Evolutionary conservation across 495 filamentous ascomycete species (phyloP).

Genomic region (Talaromyces adpressus): DNA sequence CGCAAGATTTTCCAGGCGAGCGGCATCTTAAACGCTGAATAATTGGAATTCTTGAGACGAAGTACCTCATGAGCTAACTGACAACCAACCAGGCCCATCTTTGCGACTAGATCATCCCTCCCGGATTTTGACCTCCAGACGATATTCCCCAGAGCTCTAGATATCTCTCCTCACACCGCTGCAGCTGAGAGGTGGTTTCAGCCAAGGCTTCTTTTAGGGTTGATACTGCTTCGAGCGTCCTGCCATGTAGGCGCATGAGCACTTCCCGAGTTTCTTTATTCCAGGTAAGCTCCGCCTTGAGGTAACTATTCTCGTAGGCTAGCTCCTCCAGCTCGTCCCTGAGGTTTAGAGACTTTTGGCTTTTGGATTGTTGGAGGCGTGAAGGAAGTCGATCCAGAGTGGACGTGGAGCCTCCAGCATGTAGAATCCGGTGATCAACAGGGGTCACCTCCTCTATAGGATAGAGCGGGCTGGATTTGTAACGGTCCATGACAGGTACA

Average conservation of each 20-base stretch:
- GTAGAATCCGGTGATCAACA: slow-evolving; percentile 10
- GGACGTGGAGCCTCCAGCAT: slow-evolving; percentile 8
- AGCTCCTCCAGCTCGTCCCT: slow-evolving; percentile 8
- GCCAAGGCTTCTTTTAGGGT: slow-evolving; percentile 11
- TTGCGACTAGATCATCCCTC: neutral
- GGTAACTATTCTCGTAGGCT: slow-evolving; percentile 14
- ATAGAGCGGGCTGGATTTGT: neutral
- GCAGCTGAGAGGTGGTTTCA: slow-evolving; percentile 4
- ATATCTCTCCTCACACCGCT: slow-evolving; percentile 12
- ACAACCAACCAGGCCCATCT: no score
- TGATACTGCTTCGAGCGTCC: slow-evolving; percentile 6
- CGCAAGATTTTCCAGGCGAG: no score
- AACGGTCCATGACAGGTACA: no score
- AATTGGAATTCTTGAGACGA: no score
- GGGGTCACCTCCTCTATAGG: slow-evolving; percentile 14
- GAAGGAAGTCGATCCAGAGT: slow-evolving; percentile 12
- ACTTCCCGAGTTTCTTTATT: slow-evolving; percentile 15
- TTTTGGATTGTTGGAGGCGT: slow-evolving; percentile 5
- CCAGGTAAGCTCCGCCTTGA: slow-evolving; percentile 14
- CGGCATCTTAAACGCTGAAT: no score
- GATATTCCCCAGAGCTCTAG: slow-evolving; percentile 10
- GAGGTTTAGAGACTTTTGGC: neutral
- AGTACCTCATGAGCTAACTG: no score
- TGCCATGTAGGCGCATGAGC: slow-evolving; percentile 11
- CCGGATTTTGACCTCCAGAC: neutral